Conservation (phyloP, 176 grass and related monocot species). For the Avena eriantha region DNA sequence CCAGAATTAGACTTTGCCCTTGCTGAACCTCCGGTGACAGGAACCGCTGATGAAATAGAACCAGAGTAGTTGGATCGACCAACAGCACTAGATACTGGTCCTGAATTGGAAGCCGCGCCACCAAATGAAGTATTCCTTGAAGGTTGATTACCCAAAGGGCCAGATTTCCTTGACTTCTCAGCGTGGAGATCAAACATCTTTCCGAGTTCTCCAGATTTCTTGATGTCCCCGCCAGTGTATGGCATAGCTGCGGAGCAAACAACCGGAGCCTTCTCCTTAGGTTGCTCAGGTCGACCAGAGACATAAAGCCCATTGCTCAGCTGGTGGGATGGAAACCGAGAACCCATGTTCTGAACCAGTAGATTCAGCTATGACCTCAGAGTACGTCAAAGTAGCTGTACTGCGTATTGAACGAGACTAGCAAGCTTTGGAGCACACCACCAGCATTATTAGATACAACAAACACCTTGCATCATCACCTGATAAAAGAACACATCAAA, state of each 20-base stretch:
- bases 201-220: conserved; percentile 87
- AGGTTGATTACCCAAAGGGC: conserved; percentile 67
- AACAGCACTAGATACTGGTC: conserved; percentile 56
- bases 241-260: conserved; percentile 81
- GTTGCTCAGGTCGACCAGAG: conserved; percentile 81
- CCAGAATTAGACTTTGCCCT: conserved; percentile 94
- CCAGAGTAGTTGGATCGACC: conserved; percentile 70
- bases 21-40: conserved; percentile 61
- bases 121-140: conserved; percentile 65
- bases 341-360: conserved; percentile 66
- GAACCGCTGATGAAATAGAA: conserved; percentile 62
- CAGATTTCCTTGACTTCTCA: conserved; percentile 73
- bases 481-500: conserved; percentile 33
- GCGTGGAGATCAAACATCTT: conserved; percentile 78
- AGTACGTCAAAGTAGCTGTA: background rate
- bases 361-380: conserved; percentile 35
- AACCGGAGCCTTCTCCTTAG: conserved; percentile 79
- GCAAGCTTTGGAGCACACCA: conserved; percentile 13
- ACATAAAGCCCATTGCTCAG: conserved; percentile 95
- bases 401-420: conserved; percentile 43
- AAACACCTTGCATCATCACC: conserved; percentile 52
- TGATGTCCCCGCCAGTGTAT: conserved; percentile 86
- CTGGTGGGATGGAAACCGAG: conserved; percentile 90
- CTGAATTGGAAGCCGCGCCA: conserved; percentile 62
- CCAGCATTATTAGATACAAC: conserved; percentile 8